Percentiles rank a stretch among this genome's conserved stretches.
Evolutionary conservation across 2,329 filamentous ascomycete genomes (phyloP).

Genomic region (Penicillium sp.): DNA sequence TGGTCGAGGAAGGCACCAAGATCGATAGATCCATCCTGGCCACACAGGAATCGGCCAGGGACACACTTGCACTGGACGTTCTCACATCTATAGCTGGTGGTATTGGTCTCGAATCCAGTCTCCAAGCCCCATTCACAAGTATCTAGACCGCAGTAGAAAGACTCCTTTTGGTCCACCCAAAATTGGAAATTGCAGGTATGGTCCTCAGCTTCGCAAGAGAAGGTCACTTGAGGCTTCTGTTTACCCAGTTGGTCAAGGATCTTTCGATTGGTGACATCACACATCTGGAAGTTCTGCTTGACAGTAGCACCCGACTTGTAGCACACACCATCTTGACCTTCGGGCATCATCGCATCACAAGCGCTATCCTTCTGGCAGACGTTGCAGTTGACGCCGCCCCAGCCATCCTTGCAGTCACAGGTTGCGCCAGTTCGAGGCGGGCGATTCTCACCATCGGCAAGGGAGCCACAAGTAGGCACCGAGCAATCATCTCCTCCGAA

Average conservation of each 20-base stretch:
- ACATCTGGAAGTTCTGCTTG: conserved; percentile 96
- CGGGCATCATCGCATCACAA: conserved; percentile 85
- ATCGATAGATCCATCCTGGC: conserved; percentile 86
- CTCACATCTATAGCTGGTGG: conserved; percentile 80
- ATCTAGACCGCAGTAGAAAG: conserved; percentile 90
- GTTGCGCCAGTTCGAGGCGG: conserved; percentile 68
- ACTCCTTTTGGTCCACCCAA: conserved; percentile 92
- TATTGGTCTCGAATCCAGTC: conserved; percentile 70
- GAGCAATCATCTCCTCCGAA: conserved; percentile 95
- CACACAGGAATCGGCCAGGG: conserved; percentile 88
- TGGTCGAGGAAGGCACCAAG: conserved; percentile 84
- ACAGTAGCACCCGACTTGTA: conserved; percentile 89
- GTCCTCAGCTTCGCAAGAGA: conserved; percentile 76
- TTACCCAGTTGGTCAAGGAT: conserved; percentile 84
- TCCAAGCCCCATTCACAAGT: conserved; percentile 74
- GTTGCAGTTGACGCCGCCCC: conserved; percentile 97
- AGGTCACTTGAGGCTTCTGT: conserved; percentile 88
- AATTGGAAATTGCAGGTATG: conserved; percentile 94
- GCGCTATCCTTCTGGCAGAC: conserved; percentile 82
- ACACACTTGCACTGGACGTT: conserved; percentile 86
- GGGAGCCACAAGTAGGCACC: conserved; percentile 85
- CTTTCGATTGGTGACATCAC: conserved; percentile 93
- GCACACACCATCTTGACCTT: conserved; percentile 79
- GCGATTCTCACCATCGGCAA: conserved; percentile 77
- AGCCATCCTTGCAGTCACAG: conserved; percentile 89